A percentile compares a stretch with the other conserved stretches of the same genome.
Evolutionary conservation across 371 early-diverging fungal species (phyloP).

Genomic region (Mucor sp.): DNA sequence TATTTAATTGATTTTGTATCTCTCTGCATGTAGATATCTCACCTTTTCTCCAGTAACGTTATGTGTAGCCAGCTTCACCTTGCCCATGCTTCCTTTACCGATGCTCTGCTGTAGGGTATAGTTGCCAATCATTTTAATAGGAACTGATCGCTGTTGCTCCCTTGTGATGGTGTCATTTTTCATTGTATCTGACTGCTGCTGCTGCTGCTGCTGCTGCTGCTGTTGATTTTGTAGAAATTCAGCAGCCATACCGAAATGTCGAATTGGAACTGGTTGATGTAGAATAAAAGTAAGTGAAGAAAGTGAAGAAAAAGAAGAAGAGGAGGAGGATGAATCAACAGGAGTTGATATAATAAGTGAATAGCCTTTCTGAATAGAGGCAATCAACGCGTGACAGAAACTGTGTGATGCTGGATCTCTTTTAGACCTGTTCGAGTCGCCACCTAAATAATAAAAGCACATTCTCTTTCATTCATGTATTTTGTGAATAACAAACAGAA

Average conservation of each 20-base stretch:
- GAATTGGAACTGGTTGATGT: slow-evolving; percentile 13
- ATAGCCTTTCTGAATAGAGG: slow-evolving; percentile 29
- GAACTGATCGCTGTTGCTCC: slow-evolving; percentile 13
- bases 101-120: slow-evolving; percentile 43
- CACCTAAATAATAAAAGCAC: slow-evolving; percentile 13
- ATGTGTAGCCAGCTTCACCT: slow-evolving; percentile 48
- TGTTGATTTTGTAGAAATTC: slow-evolving; percentile 20
- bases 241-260: slow-evolving; percentile 18
- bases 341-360: slow-evolving; percentile 10
- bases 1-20: not conserved
- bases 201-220: not conserved
- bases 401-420: slow-evolving; percentile 6
- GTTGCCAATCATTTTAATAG: slow-evolving; percentile 38
- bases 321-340: not conserved
- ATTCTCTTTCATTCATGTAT: not conserved
- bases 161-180: not conserved
- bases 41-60: slow-evolving; percentile 51
- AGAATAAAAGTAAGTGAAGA: slow-evolving; percentile 15
- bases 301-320: slow-evolving; percentile 4
- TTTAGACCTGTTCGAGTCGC: slow-evolving; percentile 4
- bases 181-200: not conserved
- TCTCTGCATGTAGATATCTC: not conserved
- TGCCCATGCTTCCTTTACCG: slow-evolving; percentile 51
- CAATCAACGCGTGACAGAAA: slow-evolving; percentile 27
- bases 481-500: not conserved